Percentiles rank a stretch among this genome's conserved stretches.
Conservation (phyloP, 2,329 filamentous ascomycete genomes). For the Fusarium foetens region DNA sequence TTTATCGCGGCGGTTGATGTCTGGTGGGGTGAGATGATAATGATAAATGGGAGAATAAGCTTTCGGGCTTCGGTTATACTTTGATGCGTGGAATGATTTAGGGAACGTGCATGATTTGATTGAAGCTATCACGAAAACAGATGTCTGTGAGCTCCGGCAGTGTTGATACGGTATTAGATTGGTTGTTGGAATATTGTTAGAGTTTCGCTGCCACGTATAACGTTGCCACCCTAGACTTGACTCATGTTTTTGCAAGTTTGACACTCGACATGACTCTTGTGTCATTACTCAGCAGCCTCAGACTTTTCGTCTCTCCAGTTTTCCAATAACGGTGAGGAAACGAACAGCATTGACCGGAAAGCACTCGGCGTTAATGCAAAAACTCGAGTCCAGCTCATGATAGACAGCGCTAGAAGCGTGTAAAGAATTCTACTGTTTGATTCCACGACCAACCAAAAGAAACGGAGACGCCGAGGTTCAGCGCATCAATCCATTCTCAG, state of each 20-base stretch:
- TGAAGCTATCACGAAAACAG: neutral
- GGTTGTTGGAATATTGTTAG: neutral
- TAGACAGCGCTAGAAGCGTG: constrained; percentile 18
- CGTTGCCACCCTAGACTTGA: neutral
- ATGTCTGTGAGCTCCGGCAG: neutral
- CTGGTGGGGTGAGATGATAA: neutral
- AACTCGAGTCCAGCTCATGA: neutral
- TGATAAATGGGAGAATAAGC: neutral
- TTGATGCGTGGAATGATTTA: neutral
- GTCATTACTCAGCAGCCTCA: neutral
- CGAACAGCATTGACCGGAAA: neutral
- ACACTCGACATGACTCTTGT: neutral
- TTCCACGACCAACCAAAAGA: constrained; percentile 13
- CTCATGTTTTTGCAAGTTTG: neutral
- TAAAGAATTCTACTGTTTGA: constrained; percentile 15
- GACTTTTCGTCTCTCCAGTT: neutral
- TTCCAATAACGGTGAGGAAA: neutral
- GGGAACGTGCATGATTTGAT: neutral
- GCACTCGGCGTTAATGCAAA: constrained; percentile 20
- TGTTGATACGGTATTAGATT: neutral
- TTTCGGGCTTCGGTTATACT: neutral
- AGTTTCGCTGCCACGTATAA: neutral
- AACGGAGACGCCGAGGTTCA: constrained; percentile 14
- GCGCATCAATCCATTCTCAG: neutral
- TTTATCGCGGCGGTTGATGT: neutral